phyloP scores from a whole-genome alignment of 768 basidiomycete species.

The Macrolepiota albuminosa region DNA sequence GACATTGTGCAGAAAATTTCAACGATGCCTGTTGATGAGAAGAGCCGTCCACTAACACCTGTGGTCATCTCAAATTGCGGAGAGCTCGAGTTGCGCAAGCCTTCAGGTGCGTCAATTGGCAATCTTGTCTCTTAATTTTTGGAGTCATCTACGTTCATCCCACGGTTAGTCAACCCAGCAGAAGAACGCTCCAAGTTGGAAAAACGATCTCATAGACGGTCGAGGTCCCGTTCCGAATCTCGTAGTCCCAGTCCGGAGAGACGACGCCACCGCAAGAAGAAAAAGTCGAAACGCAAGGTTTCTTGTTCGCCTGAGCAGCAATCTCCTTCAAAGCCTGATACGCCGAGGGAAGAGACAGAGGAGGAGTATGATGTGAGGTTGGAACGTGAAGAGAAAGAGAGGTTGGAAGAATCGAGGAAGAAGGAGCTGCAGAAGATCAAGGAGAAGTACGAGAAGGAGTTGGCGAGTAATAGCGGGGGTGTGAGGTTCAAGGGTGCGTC shows the following conservation, averaged over 20 bases:
- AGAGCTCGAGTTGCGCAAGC: slow-evolving; percentile 70
- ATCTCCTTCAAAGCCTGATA: background rate
- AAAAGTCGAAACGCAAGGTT: slow-evolving; percentile 15
- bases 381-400: slow-evolving; percentile 62
- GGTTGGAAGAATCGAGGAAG: slow-evolving; percentile 42
- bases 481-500: slow-evolving; percentile 60
- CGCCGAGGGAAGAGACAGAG: slow-evolving; percentile 47
- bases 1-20: slow-evolving; percentile 57
- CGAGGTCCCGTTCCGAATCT: slow-evolving; percentile 9
- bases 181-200: slow-evolving; percentile 14
- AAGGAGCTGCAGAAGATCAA: slow-evolving; percentile 47
- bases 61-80: slow-evolving; percentile 76
- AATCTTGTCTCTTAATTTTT: background rate
- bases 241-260: slow-evolving; percentile 16
- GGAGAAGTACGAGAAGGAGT: slow-evolving; percentile 28
- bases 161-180: slow-evolving; percentile 2
- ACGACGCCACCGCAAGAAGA: slow-evolving; percentile 19
- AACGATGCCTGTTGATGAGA: slow-evolving; percentile 65
- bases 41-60: slow-evolving; percentile 65
- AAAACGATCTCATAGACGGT: slow-evolving; percentile 12
- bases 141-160: background rate
- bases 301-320: background rate
- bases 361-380: slow-evolving; percentile 70
- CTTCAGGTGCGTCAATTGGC: slow-evolving; percentile 16
- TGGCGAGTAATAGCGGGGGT: slow-evolving; percentile 32